Base-by-base conservation (phyloP, 129 eudicot genomes). In the Pseudognaphalium luteoalbum region DNA sequence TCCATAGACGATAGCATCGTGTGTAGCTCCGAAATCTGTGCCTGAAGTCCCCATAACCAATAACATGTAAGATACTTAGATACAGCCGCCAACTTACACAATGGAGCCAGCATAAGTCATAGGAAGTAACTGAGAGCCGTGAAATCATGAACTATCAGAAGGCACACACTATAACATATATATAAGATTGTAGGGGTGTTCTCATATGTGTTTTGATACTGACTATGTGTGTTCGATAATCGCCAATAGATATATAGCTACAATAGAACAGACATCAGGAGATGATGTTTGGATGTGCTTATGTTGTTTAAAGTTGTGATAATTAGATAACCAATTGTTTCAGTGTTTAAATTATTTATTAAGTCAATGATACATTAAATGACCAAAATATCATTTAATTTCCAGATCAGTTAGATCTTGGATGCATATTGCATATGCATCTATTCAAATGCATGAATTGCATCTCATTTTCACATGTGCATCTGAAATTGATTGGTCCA, bases 11-110 rank as follows among this genome's bases (percentile, higher is more conserved):
- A 91, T 28, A 95, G 82, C 88, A 78, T 72, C 76, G 82, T 87
- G 79, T 89, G 89, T n/a, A 91, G 79, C 87, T 89, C 97, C 33
- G 76, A 83, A 72, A 91, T 95, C 51, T 95, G 99, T 70, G 91
- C 96, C 99, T 93, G 91, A 70, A 73, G 35, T 65, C 62, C 62
- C 74, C 84, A 76, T 74, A 29, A 54, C 69, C 58, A 73, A 39
- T 57, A 73, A 35, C 21, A 14, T 17, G 59, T 74, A 74, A 39
- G 59, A 61, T 21, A 39, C 50, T 25, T 25, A 25, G 28, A 25
- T 25, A 25, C 60, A 74, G 56, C 69, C 39, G 19, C 39, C 69
- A 59, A 58, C 57, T 22, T 73, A 73, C 67, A 72, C 20, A 72
- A 72, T 56, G 47, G 29, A 52, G 39, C 66, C 25, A 66, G 39